Conservation (phyloP, 2,329 filamentous ascomycete genomes). For the Hypoxylon sp. region DNA sequence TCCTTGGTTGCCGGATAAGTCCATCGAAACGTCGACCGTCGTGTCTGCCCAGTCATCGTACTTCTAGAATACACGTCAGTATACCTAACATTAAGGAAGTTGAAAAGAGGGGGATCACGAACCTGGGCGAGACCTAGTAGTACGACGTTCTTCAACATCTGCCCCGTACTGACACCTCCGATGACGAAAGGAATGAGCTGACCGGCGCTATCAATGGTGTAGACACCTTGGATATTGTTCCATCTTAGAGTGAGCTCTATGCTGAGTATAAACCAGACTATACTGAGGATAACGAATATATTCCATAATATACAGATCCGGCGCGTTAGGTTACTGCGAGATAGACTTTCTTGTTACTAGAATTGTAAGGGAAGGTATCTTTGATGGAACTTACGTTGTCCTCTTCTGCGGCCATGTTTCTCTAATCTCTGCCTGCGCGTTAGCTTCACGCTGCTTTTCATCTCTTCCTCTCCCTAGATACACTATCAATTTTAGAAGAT, state of each 20-base stretch:
- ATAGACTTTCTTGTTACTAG: constrained; percentile 1
- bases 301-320: constrained; percentile 16
- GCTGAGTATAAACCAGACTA: constrained; percentile 28
- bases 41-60: constrained; percentile 21
- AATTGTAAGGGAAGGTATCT: not conserved
- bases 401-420: not conserved
- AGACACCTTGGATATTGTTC: constrained; percentile 20
- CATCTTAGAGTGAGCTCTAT: constrained; percentile 26
- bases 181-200: constrained; percentile 27
- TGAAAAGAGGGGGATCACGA: not conserved
- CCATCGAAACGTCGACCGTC: constrained; percentile 12
- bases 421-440: not conserved
- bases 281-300: constrained; percentile 12
- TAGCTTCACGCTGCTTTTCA: not conserved
- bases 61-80: constrained; percentile 11
- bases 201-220: constrained; percentile 15
- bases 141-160: constrained; percentile 16
- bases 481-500: constrained; percentile 16
- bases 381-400: constrained; percentile 5
- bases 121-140: constrained; percentile 20
- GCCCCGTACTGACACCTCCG: constrained; percentile 16
- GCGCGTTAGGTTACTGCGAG: constrained; percentile 1
- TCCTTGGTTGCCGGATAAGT: constrained; percentile 4
- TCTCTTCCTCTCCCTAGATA: constrained; percentile 21
- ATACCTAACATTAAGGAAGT: not conserved